A percentile compares a stretch with the other conserved stretches of the same genome.
Conservation (phyloP, 352 stramenopile genomes). For the Phytophthora crassamura region DNA sequence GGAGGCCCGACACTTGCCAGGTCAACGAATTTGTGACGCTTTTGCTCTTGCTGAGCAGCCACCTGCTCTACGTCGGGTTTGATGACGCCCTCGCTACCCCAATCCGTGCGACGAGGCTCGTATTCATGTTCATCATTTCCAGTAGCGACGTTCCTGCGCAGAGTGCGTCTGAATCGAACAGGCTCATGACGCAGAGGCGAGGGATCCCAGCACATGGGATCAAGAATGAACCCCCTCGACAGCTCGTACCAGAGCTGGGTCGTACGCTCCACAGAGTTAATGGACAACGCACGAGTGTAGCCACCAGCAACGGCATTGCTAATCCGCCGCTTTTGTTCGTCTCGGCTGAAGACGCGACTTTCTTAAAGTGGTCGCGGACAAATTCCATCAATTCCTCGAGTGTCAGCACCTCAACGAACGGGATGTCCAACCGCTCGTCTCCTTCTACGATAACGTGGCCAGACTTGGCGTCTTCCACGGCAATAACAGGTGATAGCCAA, state of each 20-base stretch:
- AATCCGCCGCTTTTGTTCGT: constrained; percentile 39
- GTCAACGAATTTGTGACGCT: constrained; percentile 44
- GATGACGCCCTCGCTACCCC: constrained; percentile 54
- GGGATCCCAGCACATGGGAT: constrained; percentile 66
- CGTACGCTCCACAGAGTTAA: constrained; percentile 10
- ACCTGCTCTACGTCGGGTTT: constrained; percentile 52
- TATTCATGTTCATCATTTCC: constrained; percentile 54
- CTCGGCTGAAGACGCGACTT: constrained; percentile 18
- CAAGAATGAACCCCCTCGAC: constrained; percentile 68
- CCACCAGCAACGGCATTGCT: constrained; percentile 68
- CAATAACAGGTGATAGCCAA: constrained; percentile 65
- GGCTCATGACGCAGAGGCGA: constrained; percentile 54
- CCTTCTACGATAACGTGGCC: constrained; percentile 38
- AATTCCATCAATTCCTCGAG: constrained; percentile 47
- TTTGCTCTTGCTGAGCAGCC: constrained; percentile 15
- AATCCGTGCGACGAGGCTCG: constrained; percentile 44
- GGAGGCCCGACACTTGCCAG: constrained; percentile 29
- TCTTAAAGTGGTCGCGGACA: constrained; percentile 49
- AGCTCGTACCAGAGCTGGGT: constrained; percentile 51
- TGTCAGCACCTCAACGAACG: constrained; percentile 38
- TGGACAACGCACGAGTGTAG: constrained; percentile 51
- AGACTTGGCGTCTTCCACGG: constrained; percentile 28
- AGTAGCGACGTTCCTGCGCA: constrained; percentile 29
- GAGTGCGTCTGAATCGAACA: constrained; percentile 56
- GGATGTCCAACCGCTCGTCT: constrained; percentile 42